phyloP scores from a whole-genome alignment of 2,329 filamentous ascomycete species.

The Penicillium rolfsii region DNA sequence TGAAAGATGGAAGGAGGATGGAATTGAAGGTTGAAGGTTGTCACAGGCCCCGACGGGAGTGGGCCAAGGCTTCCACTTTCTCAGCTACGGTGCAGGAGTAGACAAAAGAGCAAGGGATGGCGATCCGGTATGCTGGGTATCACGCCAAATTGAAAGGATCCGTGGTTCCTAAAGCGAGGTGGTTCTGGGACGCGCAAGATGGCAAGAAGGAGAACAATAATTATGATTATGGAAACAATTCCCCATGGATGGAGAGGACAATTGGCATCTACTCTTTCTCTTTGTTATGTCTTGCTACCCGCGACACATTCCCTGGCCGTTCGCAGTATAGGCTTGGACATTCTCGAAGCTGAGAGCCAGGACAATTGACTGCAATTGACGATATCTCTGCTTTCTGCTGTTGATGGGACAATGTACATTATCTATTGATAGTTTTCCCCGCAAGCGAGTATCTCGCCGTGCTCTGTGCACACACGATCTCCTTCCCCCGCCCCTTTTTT shows the following conservation, averaged over 20 bases:
- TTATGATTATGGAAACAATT: background rate
- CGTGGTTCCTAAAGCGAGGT: constrained; percentile 17
- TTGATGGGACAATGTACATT: background rate
- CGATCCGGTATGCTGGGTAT: constrained; percentile 17
- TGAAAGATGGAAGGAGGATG: constrained; percentile 14
- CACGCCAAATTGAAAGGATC: constrained; percentile 8
- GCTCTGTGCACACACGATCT: background rate
- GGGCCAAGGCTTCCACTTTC: constrained; percentile 17
- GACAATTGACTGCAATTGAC: background rate
- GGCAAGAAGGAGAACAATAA: constrained; percentile 1
- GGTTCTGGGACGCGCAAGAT: constrained; percentile 14
- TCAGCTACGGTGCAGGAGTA: background rate
- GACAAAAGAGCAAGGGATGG: constrained; percentile 14
- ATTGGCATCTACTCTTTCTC: constrained; percentile 4
- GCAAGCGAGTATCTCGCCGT: background rate
- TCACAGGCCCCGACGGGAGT: constrained; percentile 21
- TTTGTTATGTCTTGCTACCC: constrained; percentile 1
- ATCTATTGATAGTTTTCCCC: background rate
- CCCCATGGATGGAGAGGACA: background rate
- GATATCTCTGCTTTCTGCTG: background rate
- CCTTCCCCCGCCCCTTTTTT: background rate
- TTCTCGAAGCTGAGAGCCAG: background rate
- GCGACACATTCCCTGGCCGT: constrained; percentile 10
- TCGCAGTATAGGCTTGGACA: constrained; percentile 2
- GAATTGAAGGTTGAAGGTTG: constrained; percentile 1